phyloP scores from a whole-genome alignment of 2,329 filamentous ascomycete species.

The Claviceps sp. region DNA sequence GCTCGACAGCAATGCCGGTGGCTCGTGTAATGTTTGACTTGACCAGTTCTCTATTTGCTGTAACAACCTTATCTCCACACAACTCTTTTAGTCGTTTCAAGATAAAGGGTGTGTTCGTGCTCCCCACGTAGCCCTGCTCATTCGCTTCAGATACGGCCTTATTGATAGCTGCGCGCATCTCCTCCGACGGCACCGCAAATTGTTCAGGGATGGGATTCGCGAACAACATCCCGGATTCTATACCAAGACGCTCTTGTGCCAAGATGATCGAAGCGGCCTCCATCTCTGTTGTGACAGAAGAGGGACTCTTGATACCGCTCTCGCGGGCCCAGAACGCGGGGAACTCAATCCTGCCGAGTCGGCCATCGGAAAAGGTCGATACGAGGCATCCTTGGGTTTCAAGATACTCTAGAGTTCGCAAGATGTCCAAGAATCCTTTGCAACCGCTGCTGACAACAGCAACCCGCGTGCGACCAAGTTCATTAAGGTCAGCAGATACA shows the following conservation, averaged over 20 bases:
- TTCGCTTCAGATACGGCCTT: conserved; percentile 53
- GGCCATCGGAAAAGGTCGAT: conserved; percentile 78
- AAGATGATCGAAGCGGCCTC: conserved; percentile 85
- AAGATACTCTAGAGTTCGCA: conserved; percentile 68
- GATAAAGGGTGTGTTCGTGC: conserved; percentile 74
- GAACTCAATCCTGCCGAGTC: conserved; percentile 61
- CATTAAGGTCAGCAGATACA: conserved; percentile 87
- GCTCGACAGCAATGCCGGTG: conserved; percentile 39
- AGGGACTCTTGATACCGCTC: conserved; percentile 69
- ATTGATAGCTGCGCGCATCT: conserved; percentile 59
- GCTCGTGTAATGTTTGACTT: conserved; percentile 40
- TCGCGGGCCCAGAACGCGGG: conserved; percentile 89
- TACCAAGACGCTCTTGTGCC: conserved; percentile 57
- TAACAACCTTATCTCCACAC: conserved; percentile 56
- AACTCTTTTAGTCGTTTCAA: conserved; percentile 67
- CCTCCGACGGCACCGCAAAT: conserved; percentile 52
- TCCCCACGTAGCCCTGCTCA: conserved; percentile 54
- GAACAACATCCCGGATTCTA: conserved; percentile 72
- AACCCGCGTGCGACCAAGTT: conserved; percentile 79
- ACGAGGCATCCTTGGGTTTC: conserved; percentile 67
- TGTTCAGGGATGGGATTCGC: conserved; percentile 75
- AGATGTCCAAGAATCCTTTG: conserved; percentile 92
- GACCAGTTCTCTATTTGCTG: conserved; percentile 57
- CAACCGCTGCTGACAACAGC: conserved; percentile 82
- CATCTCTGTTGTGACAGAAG: conserved; percentile 56